These are phyloP conservation scores for Kluyveromyces sp. DNA, from an alignment of 1,139 yeast genomes.

Conservation along the genomic window DNA sequence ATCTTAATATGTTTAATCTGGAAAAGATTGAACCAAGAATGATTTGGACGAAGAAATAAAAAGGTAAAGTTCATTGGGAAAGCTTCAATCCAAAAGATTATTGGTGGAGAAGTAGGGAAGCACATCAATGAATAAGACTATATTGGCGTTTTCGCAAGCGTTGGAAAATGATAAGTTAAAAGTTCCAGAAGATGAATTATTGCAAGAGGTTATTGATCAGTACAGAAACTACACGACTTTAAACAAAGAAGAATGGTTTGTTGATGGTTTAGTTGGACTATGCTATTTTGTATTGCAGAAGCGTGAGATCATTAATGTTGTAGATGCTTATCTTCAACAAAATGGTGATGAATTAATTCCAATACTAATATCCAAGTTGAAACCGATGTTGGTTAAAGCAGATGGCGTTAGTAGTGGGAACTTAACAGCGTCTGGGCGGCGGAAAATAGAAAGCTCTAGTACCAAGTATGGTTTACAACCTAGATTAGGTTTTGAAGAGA, in stretches of 20 bases:
- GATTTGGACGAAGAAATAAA: too few species aligned
- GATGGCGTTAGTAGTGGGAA: constrained; percentile 1
- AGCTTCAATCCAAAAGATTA: too few species aligned
- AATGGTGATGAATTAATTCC: neutral
- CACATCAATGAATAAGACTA: too few species aligned
- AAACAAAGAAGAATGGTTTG: neutral
- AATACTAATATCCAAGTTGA: constrained; percentile 3
- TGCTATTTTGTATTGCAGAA: neutral
- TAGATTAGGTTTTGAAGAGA: constrained; percentile 13
- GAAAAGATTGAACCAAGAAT: too few species aligned
- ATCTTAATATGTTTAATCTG: too few species aligned
- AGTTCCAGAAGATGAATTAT: neutral
- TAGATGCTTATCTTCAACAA: neutral
- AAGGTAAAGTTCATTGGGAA: too few species aligned
- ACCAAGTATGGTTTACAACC: constrained; percentile 7
- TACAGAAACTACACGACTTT: neutral
- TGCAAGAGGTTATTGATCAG: neutral
- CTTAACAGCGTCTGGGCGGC: constrained; percentile 7
- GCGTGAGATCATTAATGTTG: neutral
- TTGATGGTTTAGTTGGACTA: neutral
- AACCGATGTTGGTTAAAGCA: constrained; percentile 7
- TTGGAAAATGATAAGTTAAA: neutral
- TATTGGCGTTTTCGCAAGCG: constrained; percentile 9
- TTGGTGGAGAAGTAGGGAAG: too few species aligned
- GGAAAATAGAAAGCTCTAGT: neutral